These are phyloP conservation scores for Scedosporium minutisporum DNA, from an alignment of 2,329 filamentous ascomycete species.

Conservation along the genomic window DNA sequence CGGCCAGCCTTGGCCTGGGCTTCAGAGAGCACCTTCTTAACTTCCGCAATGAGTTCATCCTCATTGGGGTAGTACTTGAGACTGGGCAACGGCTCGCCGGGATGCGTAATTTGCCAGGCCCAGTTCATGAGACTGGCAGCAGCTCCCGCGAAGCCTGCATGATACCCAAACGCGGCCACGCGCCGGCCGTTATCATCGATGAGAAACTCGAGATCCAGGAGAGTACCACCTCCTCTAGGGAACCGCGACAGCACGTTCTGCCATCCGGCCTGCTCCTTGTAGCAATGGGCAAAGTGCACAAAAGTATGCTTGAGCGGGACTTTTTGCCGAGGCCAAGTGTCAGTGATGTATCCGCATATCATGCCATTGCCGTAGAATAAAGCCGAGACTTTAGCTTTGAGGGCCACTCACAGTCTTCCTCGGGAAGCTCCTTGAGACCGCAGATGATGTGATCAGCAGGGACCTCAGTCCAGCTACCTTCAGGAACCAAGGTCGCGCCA, in stretches of 20 bases:
- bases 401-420: slow-evolving; percentile 47
- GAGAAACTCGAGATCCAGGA: slow-evolving; percentile 84
- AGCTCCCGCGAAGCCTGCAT: slow-evolving; percentile 66
- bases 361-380: background rate
- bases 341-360: background rate
- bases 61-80: slow-evolving; percentile 60
- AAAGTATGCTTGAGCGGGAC: slow-evolving; percentile 1
- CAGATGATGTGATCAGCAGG: slow-evolving; percentile 61
- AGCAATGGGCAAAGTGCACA: slow-evolving; percentile 56
- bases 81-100: slow-evolving; percentile 39
- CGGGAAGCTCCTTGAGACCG: slow-evolving; percentile 69
- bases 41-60: slow-evolving; percentile 57
- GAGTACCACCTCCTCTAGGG: slow-evolving; percentile 61
- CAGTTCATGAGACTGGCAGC: slow-evolving; percentile 71
- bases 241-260: slow-evolving; percentile 71
- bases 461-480: slow-evolving; percentile 58
- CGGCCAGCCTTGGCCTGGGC: slow-evolving; percentile 35
- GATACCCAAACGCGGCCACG: slow-evolving; percentile 64
- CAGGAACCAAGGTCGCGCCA: slow-evolving; percentile 56
- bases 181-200: slow-evolving; percentile 58
- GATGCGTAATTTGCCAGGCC: slow-evolving; percentile 70
- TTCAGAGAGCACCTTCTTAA: slow-evolving; percentile 59
- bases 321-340: background rate
- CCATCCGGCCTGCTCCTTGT: slow-evolving; percentile 72
- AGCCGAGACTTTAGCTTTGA: background rate